Evolutionary conservation across 2,329 filamentous ascomycete species (phyloP), one percentile per base, ranked within the genome.

Genomic region (Calonectria pteridis): DNA sequence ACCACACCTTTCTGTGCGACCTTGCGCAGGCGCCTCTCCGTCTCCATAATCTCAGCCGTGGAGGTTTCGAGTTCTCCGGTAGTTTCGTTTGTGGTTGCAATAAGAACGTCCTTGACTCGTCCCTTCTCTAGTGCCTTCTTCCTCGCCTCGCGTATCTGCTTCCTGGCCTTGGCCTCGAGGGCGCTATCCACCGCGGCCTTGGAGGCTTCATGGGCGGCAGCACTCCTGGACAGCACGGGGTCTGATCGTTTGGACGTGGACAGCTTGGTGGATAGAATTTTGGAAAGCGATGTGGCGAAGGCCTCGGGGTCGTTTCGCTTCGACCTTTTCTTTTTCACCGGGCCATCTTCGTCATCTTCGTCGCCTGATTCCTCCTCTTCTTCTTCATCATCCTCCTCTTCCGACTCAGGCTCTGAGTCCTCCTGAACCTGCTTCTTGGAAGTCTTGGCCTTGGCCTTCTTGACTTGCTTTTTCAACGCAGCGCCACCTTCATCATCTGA

Each of bases 1-100:
- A 98, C 93, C 50, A 99, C 97, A 91, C 96, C 96, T 69, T 95
- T 91, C 85, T 98, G 95, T 55, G 96, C 96, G 63, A 94, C 95
- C 87, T 98, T 97, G 81, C 94, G 92, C 81, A 98, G 84, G 76
- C 91, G 88, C 86, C 93, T 93, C 88, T 98, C 96, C 79, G 93
- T 90, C 81, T 94, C 94, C 81, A 91, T 83, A 31, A 90, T 89
- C 75, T 89, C 87, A 20, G 86, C 86, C 31, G 89, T 89, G 26
- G 90, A 90, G 69, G 83, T 83, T 77, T 85, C 83, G 76, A 76
- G 79, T 73, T 83, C 80, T 43, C 84, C 84, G 10, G 89, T 87
- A 6, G 82, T 85, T 31, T 89, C 86, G 79, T 90, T 87, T 73
- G 93, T 85, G 13, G 92, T 86, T 6, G 90, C 89, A 10, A 90